Evolutionary conservation across 2,329 filamentous ascomycete species (phyloP).

Genomic region (Fusarium staphyleae): DNA sequence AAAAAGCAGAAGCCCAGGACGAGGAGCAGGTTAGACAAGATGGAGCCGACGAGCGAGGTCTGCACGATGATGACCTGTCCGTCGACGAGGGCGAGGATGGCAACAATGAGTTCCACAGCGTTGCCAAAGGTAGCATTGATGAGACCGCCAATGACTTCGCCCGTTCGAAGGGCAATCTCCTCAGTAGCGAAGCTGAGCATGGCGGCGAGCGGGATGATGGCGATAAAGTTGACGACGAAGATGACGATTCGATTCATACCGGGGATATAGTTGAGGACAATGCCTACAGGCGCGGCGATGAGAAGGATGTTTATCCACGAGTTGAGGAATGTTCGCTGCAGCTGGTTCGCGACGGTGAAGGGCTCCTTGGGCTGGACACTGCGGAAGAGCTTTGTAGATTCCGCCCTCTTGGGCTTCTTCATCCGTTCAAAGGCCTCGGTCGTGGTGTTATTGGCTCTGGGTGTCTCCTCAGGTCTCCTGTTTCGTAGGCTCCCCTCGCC

Average conservation of each 20-base stretch:
- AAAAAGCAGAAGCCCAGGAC: constrained; percentile 95
- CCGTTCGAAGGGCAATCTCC: constrained; percentile 81
- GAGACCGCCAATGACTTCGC: constrained; percentile 86
- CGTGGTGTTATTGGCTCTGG: constrained; percentile 1
- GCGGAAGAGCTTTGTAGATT: constrained; percentile 53
- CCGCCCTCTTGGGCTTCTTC: constrained; percentile 49
- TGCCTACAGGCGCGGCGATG: constrained; percentile 79
- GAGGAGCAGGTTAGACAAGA: constrained; percentile 87
- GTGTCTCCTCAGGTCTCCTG: constrained; percentile 40
- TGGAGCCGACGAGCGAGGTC: constrained; percentile 89
- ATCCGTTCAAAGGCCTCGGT: constrained; percentile 39
- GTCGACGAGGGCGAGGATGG: constrained; percentile 80
- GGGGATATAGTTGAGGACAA: constrained; percentile 72
- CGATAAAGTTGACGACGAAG: constrained; percentile 92
- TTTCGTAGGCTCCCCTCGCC: constrained; percentile 42
- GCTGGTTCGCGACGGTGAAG: constrained; percentile 69
- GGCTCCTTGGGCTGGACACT: constrained; percentile 58
- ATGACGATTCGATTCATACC: constrained; percentile 66
- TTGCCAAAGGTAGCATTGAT: constrained; percentile 95
- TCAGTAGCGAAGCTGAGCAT: constrained; percentile 90
- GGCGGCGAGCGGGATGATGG: constrained; percentile 87
- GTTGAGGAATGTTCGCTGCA: constrained; percentile 77
- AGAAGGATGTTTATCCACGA: constrained; percentile 89
- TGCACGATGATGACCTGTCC: constrained; percentile 84
- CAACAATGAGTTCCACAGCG: constrained; percentile 88